Evolutionary conservation across 1,284 basidiomycete genomes (phyloP), one percentile per base, ranked within the genome.

Genomic region (Ustilago sp.): DNA sequence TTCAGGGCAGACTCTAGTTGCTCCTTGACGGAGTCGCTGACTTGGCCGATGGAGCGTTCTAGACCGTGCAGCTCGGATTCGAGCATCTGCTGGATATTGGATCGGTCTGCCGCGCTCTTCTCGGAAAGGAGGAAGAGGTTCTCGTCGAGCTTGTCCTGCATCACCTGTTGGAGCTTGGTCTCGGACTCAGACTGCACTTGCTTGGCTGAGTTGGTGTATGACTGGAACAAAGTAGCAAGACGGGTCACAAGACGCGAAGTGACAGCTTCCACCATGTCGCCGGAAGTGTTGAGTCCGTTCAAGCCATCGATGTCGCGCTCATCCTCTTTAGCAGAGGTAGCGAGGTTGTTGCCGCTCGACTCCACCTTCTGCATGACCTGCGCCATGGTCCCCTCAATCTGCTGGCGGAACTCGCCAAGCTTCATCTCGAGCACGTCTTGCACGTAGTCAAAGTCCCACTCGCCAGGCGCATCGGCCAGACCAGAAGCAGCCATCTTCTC

Each of bases 391-490:
- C 51, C 28, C 58, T 77, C 68, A n/a, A 82, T 65, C 43, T 79
- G 64, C 32, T 64, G 59, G 41, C 75, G 65, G 32, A 80, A 74
- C 28, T 64, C 63, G 34, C 51, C 43, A 7, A 80, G 68, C 72
- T 80, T 80, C 35, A 50, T 41, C 11, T 82, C 81, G 13, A 82
- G 62, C 19, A 72, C 58, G 8, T 81, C 79, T 32, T 74, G 72
- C 19, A 82, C 77, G 47, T 80, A 81, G 73, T 82, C 81, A 54
- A 81, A 82, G 70, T 82, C 77, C 54, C 72, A 69, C 19, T 81
- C 79, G 58, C 74, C 79, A 0, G 65, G 56, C 2, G 68, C 77
- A 48, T 81, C 80, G 13, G 69, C 62, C 2, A 65, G 51, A 13
- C 58, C 68, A 4, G 58, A 67, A 54, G 15, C 52, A 36, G 52